Evolutionary conservation across 2,329 filamentous ascomycete genomes (phyloP).

Genomic region (Botryotinia calthae): DNA sequence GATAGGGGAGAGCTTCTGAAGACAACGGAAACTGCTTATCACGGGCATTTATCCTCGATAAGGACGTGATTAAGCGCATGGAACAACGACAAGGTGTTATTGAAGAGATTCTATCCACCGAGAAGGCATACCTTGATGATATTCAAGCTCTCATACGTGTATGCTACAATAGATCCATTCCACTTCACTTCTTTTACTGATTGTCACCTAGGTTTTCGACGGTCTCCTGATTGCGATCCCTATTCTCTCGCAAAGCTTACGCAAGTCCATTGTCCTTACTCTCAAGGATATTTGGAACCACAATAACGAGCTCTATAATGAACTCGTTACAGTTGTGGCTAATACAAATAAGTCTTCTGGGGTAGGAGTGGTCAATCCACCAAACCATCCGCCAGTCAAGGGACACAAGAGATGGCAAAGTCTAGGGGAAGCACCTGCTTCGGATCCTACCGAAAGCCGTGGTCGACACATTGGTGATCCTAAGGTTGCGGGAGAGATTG

Average conservation of each 20-base stretch:
- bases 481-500: constrained; percentile 57
- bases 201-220: constrained; percentile 61
- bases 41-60: constrained; percentile 54
- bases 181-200: constrained; percentile 69
- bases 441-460: constrained; percentile 44
- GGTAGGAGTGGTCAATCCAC: constrained; percentile 35
- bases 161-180: constrained; percentile 48
- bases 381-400: constrained; percentile 13
- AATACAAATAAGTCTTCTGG: constrained; percentile 60
- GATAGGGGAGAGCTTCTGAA: constrained; percentile 54
- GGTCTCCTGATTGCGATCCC: constrained; percentile 72
- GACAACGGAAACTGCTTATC: constrained; percentile 60
- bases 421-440: constrained; percentile 37
- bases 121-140: constrained; percentile 85
- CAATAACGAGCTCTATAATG: constrained; percentile 76
- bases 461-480: constrained; percentile 54
- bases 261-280: constrained; percentile 74
- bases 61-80: constrained; percentile 67
- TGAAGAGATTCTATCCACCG: constrained; percentile 81
- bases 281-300: constrained; percentile 76
- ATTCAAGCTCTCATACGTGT: constrained; percentile 85
- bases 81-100: constrained; percentile 75
- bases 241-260: constrained; percentile 59
- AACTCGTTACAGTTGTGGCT: constrained; percentile 69
- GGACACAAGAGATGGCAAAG: constrained; percentile 50